Evolutionary conservation across 306 rosid species (phyloP).

Genomic region (Fragaria vesca): DNA sequence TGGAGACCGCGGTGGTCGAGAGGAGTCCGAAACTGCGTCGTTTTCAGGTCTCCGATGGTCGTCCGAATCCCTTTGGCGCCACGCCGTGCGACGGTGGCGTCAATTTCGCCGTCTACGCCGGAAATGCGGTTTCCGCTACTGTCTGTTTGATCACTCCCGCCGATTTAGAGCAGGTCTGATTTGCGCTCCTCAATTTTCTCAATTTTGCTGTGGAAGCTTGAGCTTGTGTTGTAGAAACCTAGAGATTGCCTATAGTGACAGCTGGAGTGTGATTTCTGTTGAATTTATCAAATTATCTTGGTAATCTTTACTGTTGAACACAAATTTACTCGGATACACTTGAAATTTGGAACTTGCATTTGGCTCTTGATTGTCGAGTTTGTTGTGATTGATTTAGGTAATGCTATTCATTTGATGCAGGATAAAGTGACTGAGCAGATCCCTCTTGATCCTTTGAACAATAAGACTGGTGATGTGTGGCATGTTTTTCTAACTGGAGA

Average conservation of each 20-base stretch:
- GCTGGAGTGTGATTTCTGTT: not conserved
- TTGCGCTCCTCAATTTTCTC: not conserved
- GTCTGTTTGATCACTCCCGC: conserved; percentile 66
- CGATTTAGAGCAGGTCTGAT: conserved; percentile 59
- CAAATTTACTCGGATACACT: not conserved
- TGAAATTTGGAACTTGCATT: not conserved
- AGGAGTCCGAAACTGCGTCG: conserved; percentile 30
- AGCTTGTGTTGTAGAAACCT: not conserved
- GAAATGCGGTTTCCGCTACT: conserved; percentile 58
- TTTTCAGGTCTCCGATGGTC: conserved; percentile 54
- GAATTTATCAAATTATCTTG: not conserved
- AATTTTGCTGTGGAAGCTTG: not conserved
- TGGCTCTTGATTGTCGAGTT: not conserved
- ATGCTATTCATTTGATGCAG: conserved; percentile 43
- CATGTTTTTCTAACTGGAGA: conserved; percentile 82
- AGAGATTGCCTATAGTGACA: no score
- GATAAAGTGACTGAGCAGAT: conserved; percentile 66
- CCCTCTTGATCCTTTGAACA: conserved; percentile 58
- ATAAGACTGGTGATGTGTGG: conserved; percentile 88
- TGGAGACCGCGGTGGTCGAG: conserved; percentile 26
- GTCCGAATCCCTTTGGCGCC: conserved; percentile 69
- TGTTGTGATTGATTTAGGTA: not conserved
- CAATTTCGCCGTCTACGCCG: conserved; percentile 72
- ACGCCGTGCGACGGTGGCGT: conserved; percentile 59
- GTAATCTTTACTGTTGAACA: not conserved